Evolutionary conservation across 2,329 filamentous ascomycete genomes (phyloP), one percentile per base, ranked within the genome.

Genomic region (Onygenales sp.): DNA sequence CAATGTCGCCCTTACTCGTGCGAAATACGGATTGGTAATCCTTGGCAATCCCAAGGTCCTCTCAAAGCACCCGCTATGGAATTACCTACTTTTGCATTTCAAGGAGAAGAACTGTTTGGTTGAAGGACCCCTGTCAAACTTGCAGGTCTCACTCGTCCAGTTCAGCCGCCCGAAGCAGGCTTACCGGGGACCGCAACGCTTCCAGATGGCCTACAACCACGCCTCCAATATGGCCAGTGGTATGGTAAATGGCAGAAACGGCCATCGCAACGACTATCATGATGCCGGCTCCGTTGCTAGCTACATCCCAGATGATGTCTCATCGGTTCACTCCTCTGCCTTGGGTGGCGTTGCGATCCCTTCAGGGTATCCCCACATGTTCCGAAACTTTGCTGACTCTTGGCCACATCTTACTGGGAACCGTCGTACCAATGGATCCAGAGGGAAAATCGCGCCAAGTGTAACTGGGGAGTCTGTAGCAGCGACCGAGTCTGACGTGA

Each of bases 51-150:
- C 93, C 34, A 97, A 97, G 74, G 91, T 98, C 39, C 76, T 98
- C 43, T 93, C 91, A 42, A 98, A 98, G 77, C 93, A 98, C 67
- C 93, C 95, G 57, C 78, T 98, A 40, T 98, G 93, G 93, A 93
- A 98, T 68, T 91, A 91, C 65, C 81, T 98, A 31, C 78, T 98
- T 37, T 80, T 92, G 40, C 93, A 98, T 70, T 98, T 96, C 80
- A 97, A 97, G 76, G 91, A 97, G 68, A 85, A 84, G 62, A 94
- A 95, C 64, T 97, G 92, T 67, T 82, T 98, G 10, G 93, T 98
- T 5, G 93, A 98, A 68, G 93, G 93, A 0, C 92, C 93, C 17
- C 77, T 98, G 58, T 93, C 87, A 57, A 98, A 98, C 67, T 78
- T 98, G n/a, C 93, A 97, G 70, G 87, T 90, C 31, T 96, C 91